Base-by-base conservation (phyloP, 768 basidiomycete genomes). In the Harrya chromipes region DNA sequence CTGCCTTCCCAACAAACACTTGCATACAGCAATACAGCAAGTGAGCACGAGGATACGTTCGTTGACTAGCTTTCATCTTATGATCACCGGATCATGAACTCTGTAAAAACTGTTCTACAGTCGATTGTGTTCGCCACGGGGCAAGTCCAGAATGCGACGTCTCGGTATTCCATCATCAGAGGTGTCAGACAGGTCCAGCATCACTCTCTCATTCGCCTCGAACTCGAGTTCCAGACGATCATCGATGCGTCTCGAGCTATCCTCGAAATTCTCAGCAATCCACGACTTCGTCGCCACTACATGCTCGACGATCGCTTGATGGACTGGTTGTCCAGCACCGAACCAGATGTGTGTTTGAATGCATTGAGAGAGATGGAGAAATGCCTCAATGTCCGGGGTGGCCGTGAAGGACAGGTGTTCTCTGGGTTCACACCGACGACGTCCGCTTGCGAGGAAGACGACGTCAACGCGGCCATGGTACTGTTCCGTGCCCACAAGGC, bases 201-300 rank as follows among this genome's bases (percentile, higher is more conserved):
- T 9, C 29, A 53, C 39, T 46, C 55, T 17, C 45, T 58, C 17
- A 19, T 52, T 35, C 29, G 35, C 12, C 42, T 48, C 20, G 38
- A 52, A 19, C 24, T 21, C 20, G 39, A 57, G 11, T 20, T 57
- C 14, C 46, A 52, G 17, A 26, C 49, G 16, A 45, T 52, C 17
- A 17, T n/a, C 9, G 27, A 59, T 29, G 46, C 43, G 7, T 48
- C 49, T 4, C 21, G 33, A 0, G 56, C 48, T 16, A 47, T 48
- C 23, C 39, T 58, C 14, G 8, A 58, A 27, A 24, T 36, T 11
- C 9, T 50, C 4, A 37, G 37, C 1, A 19, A 40, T 14, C 49
- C 46, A 13, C 1, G 29, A 1, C 40, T 43, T 7, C 10, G 26
- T 40, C 45, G 27, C 11, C 38, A 34, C 7, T 44, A 57, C 24